Base-by-base conservation (phyloP, 139 green algal genomes). In the Haematococcus lacustris region DNA sequence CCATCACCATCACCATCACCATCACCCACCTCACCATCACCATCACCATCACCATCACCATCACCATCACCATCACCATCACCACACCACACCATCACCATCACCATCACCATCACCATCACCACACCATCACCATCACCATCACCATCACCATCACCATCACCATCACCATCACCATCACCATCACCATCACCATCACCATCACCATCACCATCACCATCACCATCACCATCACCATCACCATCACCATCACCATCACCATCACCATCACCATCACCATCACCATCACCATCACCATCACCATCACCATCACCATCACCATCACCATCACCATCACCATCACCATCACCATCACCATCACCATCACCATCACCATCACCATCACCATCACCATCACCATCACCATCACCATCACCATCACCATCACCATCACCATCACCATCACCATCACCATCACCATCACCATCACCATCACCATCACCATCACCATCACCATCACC, bases 251-350 rank as follows among this genome's bases (percentile, higher is more conserved):
- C 50, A 60, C 50, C 50, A 23, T 60, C 50, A 60, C 50, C 50
- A 60, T 60, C 50, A 60, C 50, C 50, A 60, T 60, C 50, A 60
- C 50, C 50, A 60, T 60, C 50, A 60, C 50, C 50, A 60, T 60
- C 50, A 60, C 23, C 50, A 60, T 60, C 50, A 60, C 23, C 50
- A 60, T 60, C 50, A 60, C 23, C 50, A 60, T 60, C 50, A 60
- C 23, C 50, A 60, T 60, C 50, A 60, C 23, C 50, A 60, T 60
- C 50, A 60, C 23, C 50, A 60, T 60, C 50, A 60, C 23, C 50
- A 60, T 60, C 50, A 60, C 23, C 50, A 60, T 60, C 50, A 60
- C 23, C 50, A 60, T 60, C 50, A 60, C 23, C 50, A 60, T 60
- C 50, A 60, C 23, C 50, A 60, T 60, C 50, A 60, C 23, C 50